phyloP scores from a whole-genome alignment of 2,329 filamentous ascomycete genomes.

The Penicillium sp. region DNA sequence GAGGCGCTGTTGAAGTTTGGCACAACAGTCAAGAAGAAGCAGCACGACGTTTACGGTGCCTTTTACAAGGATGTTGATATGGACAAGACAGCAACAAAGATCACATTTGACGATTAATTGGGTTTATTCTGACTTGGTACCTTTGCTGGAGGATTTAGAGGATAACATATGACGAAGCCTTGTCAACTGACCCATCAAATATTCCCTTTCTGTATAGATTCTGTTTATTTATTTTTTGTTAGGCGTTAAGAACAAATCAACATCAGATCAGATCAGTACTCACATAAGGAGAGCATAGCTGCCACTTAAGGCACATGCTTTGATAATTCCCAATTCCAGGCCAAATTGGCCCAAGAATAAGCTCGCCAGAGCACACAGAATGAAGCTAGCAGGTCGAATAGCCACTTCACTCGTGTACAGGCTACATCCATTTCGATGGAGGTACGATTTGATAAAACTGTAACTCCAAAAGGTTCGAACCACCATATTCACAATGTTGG shows the following conservation, averaged over 20 bases:
- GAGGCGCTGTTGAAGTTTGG: slow-evolving; percentile 92
- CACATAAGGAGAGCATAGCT: slow-evolving; percentile 60
- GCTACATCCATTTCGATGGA: slow-evolving; percentile 47
- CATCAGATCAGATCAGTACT: slow-evolving; percentile 49
- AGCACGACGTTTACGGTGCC: slow-evolving; percentile 88
- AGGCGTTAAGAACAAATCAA: slow-evolving; percentile 20
- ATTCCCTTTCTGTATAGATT: slow-evolving; percentile 37
- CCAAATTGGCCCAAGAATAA: slow-evolving; percentile 36
- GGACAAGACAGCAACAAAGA: slow-evolving; percentile 83
- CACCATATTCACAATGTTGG: slow-evolving; percentile 87
- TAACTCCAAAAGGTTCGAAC: slow-evolving; percentile 80
- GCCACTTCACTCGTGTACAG: slow-evolving; percentile 46
- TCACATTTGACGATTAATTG: slow-evolving; percentile 69
- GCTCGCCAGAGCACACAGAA: slow-evolving; percentile 47
- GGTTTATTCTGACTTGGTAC: slow-evolving; percentile 24
- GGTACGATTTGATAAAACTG: slow-evolving; percentile 67
- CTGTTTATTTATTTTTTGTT: slow-evolving; percentile 24
- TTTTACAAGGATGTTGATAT: slow-evolving; percentile 91
- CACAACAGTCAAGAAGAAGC: slow-evolving; percentile 98
- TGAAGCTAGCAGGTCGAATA: slow-evolving; percentile 46
- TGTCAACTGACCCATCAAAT: slow-evolving; percentile 27
- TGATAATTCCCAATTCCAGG: slow-evolving; percentile 37
- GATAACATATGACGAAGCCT: slow-evolving; percentile 20
- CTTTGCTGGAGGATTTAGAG: slow-evolving; percentile 11
- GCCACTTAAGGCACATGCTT: slow-evolving; percentile 51